Conservation (phyloP, 345 rosid species). For the Linum usitatissimum region DNA sequence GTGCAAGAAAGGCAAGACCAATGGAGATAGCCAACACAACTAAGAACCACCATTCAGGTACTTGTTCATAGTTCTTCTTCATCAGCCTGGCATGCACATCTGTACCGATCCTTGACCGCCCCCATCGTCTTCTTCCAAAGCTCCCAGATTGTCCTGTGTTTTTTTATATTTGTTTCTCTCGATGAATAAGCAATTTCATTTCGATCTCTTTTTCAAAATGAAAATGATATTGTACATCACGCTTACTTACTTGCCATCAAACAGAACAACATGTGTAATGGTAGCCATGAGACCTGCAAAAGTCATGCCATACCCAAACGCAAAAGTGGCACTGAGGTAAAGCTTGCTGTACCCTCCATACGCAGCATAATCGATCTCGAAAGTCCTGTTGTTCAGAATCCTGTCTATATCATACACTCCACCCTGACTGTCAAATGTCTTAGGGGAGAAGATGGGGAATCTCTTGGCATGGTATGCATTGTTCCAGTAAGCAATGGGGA, state of each 20-base stretch:
- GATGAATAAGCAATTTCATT: too few species aligned
- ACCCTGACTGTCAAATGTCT: neutral
- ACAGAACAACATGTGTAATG: neutral
- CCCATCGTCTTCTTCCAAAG: too few species aligned
- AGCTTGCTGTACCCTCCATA: neutral
- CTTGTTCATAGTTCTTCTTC: neutral
- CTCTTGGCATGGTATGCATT: neutral
- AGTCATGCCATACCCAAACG: neutral
- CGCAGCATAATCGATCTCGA: too few species aligned
- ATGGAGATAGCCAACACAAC: neutral
- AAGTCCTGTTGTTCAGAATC: neutral
- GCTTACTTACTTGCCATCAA: neutral
- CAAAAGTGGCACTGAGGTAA: neutral
- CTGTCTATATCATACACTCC: neutral
- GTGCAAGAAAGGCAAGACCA: neutral
- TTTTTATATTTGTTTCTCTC: too few species aligned
- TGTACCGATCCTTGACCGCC: too few species aligned
- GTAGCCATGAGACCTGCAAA: neutral
- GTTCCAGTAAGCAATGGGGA: neutral
- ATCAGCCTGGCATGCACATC: neutral
- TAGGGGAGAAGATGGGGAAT: neutral
- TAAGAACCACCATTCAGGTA: conserved; percentile 4
- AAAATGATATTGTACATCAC: neutral
- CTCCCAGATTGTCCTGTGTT: too few species aligned
- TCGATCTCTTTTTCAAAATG: neutral